phyloP scores from a whole-genome alignment of 768 basidiomycete species.

The Psilocybe cubensis region DNA sequence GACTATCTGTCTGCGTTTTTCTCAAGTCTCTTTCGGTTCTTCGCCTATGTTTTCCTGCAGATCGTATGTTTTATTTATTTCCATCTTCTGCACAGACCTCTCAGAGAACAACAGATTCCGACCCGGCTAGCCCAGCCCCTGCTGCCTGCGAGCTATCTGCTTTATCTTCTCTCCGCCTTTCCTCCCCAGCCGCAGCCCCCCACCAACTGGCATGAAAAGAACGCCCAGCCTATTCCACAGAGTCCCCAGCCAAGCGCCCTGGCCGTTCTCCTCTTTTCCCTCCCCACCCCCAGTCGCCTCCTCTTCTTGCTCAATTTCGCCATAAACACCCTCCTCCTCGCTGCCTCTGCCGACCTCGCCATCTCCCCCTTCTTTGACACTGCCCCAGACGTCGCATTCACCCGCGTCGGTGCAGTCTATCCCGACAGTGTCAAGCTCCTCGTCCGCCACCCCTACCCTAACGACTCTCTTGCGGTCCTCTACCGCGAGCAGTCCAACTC shows the following conservation, averaged over 20 bases:
- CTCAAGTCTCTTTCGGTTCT: conserved; percentile 44
- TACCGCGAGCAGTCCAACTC: conserved; percentile 47
- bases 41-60: conserved; percentile 51
- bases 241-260: conserved; percentile 10
- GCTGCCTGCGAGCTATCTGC: conserved; percentile 32
- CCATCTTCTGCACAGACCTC: no score
- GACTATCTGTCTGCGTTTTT: conserved; percentile 27
- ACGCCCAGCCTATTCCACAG: neutral
- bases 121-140: conserved; percentile 35
- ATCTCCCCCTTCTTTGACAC: conserved; percentile 58
- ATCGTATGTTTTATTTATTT: conserved; percentile 44
- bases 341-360: conserved; percentile 52
- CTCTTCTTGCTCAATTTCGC: conserved; percentile 31
- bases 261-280: conserved; percentile 32
- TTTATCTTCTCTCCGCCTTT: conserved; percentile 27
- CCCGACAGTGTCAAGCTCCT: conserved; percentile 65
- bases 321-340: conserved; percentile 36
- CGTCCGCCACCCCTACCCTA: conserved; percentile 56
- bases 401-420: conserved; percentile 72
- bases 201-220: conserved; percentile 8
- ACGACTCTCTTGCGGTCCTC: conserved; percentile 40
- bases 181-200: neutral
- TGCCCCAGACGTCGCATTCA: conserved; percentile 60
- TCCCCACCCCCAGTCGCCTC: conserved; percentile 35
- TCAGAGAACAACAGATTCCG: no score